Conservation (phyloP, 352 stramenopile species). For the Pythium grandisporangium region DNA sequence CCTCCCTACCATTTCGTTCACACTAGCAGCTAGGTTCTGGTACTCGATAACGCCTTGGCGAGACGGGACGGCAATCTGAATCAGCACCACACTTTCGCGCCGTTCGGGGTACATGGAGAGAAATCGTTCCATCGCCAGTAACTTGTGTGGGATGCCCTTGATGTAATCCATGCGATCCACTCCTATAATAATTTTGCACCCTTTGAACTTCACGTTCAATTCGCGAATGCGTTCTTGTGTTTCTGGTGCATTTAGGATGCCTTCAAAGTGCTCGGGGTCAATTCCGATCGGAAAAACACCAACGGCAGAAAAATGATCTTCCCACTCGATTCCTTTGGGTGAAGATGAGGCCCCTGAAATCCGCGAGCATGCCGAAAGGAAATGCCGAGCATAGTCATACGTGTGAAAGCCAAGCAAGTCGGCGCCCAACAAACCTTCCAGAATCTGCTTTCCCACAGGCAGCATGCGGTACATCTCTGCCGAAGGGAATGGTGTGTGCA, state of each 20-base stretch:
- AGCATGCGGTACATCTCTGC: constrained; percentile 82
- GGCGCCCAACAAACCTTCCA: constrained; percentile 70
- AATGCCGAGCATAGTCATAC: constrained; percentile 84
- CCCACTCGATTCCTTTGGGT: constrained; percentile 71
- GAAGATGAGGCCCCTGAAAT: constrained; percentile 67
- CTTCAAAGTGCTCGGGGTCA: constrained; percentile 76
- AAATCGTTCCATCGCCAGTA: constrained; percentile 84
- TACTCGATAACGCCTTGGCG: constrained; percentile 81
- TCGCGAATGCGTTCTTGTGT: constrained; percentile 55
- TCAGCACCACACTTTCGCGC: constrained; percentile 87
- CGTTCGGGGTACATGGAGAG: constrained; percentile 78
- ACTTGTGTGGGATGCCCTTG: constrained; percentile 83
- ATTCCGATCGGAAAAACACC: constrained; percentile 84
- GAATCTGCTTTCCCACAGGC: constrained; percentile 65
- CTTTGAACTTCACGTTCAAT: constrained; percentile 48
- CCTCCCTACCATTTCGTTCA: constrained; percentile 83
- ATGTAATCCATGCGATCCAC: constrained; percentile 84
- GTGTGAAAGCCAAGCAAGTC: constrained; percentile 84
- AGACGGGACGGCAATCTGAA: constrained; percentile 92
- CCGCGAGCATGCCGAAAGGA: constrained; percentile 64
- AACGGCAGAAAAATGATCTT: constrained; percentile 73
- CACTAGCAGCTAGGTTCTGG: constrained; percentile 63
- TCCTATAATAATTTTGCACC: constrained; percentile 77
- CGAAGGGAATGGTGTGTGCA: constrained; percentile 84
- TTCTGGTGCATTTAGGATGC: constrained; percentile 31